These are phyloP conservation scores for Barnettozyma pratensis DNA, from an alignment of 805 yeast species.

Conservation along the genomic window DNA sequence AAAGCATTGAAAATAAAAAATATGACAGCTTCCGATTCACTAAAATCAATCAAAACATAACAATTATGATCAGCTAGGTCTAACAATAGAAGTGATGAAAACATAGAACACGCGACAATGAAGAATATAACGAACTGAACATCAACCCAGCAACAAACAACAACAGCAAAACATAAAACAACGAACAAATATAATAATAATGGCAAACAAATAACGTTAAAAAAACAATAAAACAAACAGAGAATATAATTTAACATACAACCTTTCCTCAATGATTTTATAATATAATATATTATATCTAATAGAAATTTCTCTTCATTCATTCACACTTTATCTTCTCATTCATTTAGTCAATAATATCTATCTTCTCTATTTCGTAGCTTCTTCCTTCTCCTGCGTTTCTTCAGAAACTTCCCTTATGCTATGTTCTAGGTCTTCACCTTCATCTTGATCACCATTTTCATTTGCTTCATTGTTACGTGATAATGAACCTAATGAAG, in stretches of 20 bases:
- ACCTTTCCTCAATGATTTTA: too few species aligned
- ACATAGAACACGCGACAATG: not conserved
- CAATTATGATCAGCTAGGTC: too few species aligned
- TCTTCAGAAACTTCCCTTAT: conserved; percentile 17
- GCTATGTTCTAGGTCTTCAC: conserved; percentile 10
- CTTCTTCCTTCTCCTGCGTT: conserved; percentile 15
- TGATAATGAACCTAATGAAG: conserved; percentile 33
- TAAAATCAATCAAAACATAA: not conserved
- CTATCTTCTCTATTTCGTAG: not conserved
- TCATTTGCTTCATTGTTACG: conserved; percentile 5
- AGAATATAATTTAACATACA: too few species aligned
- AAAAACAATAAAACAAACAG: not conserved
- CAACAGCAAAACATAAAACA: not conserved
- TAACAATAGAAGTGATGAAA: not conserved
- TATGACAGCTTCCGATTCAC: not conserved
- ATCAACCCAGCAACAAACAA: not conserved
- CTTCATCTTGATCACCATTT: conserved; percentile 11
- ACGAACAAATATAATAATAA: not conserved
- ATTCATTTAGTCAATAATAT: not conserved
- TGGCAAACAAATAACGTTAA: not conserved
- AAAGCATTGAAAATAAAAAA: not conserved
- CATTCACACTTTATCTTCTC: too few species aligned
- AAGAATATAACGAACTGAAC: not conserved
- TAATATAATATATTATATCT: too few species aligned
- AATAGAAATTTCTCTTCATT: too few species aligned